Evolutionary conservation across 148 eudicot species (phyloP), one percentile per base, ranked within the genome.

Genomic region (Talinum fruticosum): DNA sequence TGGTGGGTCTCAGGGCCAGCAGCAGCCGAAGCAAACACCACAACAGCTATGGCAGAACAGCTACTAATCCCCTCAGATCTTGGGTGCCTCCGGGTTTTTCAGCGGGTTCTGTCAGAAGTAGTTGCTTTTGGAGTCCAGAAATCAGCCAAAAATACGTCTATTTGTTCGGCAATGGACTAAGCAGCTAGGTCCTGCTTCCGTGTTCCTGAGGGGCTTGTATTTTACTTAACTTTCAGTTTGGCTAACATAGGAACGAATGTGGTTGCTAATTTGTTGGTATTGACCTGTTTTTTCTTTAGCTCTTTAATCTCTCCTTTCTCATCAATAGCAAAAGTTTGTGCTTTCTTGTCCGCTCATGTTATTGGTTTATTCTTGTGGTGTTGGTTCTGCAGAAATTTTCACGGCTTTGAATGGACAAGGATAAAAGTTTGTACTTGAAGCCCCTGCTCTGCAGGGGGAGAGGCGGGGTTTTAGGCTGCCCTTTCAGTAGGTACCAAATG

Each of bases 1-100:
- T 36, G 82, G 84, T 21, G 84, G 88, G 65, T 81, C 92, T 36
- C 98, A 89, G 71, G 91, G 86, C 19, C 94, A 91, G 77, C 90
- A 85, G 75, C 61, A 54, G 61, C 80, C 87, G 2, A 92, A 92
- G 89, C 97, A 88, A 85, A 86, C 89, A 69, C 77, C 73, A 16
- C 97, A 94, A 78, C 92, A 92, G 80, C 35, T 92, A 74, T 91
- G 97, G 95, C 93, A 89, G 83, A 90, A 87, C 87, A 83, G 85
- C 87, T 90, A 92, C 92, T 94, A 82, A 89, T 91, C 82, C 32
- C 32, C 15, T 37, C 49, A 76, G 24, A 75, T 47, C 73, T n/a
- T 5, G 14, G 54, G 54, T 49, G 54, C 82, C 74, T 54, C 72
- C 54, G 32, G 84, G 74, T 77, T 88, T 88, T 83, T 84, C 82